Percentiles rank a stretch among this genome's conserved stretches.
phyloP scores from a whole-genome alignment of 2,329 filamentous ascomycete species.

The Phyllosticta paracitricarpa region DNA sequence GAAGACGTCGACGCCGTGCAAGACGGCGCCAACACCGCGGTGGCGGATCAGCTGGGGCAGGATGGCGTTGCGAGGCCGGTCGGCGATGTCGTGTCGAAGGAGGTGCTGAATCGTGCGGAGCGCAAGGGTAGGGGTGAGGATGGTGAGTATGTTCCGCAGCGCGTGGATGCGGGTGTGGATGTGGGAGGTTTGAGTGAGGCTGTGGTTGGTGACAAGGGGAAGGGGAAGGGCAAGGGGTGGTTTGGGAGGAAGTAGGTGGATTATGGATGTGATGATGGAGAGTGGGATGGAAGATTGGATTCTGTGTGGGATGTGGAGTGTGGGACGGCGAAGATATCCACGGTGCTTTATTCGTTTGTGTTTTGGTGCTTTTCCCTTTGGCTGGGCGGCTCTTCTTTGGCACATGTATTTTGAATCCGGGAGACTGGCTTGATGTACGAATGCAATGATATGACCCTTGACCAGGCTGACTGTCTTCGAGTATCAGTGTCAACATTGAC shows the following conservation, averaged over 20 bases:
- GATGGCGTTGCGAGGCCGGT: slow-evolving; percentile 56
- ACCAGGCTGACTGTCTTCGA: no score
- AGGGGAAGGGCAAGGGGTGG: neutral
- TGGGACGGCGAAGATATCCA: neutral
- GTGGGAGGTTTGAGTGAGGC: neutral
- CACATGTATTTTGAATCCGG: no score
- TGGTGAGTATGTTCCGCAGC: slow-evolving; percentile 37
- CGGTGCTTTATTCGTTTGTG: neutral
- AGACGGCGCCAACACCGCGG: slow-evolving; percentile 55
- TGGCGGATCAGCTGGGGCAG: slow-evolving; percentile 54
- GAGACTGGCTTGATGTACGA: no score
- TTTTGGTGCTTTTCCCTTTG: no score
- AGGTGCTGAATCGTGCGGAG: slow-evolving; percentile 57
- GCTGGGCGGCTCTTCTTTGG: no score
- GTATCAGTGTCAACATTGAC: no score
- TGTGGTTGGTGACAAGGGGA: neutral
- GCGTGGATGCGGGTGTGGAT: slow-evolving; percentile 21
- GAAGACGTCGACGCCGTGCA: slow-evolving; percentile 58
- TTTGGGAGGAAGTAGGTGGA: neutral
- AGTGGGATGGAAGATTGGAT: neutral
- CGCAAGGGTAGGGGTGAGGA: slow-evolving; percentile 53
- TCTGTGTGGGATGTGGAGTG: neutral
- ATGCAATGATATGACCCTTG: no score
- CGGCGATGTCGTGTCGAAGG: slow-evolving; percentile 52
- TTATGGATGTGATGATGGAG: neutral